Evolutionary conservation across 2,329 filamentous ascomycete species (phyloP).

Genomic region (Proliferodiscus dingleyae): DNA sequence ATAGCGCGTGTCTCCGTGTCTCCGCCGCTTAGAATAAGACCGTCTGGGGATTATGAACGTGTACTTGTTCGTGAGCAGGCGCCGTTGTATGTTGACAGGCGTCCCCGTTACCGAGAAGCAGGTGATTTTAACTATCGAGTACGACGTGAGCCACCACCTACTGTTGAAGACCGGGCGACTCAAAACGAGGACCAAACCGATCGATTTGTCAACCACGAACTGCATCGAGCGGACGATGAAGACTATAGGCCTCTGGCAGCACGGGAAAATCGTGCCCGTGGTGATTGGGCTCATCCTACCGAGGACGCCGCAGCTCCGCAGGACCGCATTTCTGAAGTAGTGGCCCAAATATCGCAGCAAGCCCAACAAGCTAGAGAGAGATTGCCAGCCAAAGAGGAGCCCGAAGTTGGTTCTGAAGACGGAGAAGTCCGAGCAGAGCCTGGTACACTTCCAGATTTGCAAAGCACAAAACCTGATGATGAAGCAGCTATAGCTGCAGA

Average conservation of each 20-base stretch:
- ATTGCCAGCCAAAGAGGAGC: conserved; percentile 16
- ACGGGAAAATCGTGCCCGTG: conserved; percentile 1
- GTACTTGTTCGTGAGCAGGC: conserved; percentile 17
- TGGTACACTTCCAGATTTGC: conserved; percentile 6
- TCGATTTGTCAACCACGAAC: conserved; percentile 14
- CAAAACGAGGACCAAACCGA: conserved; percentile 8
- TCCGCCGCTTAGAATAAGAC: conserved; percentile 7
- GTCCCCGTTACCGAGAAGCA: conserved; percentile 17
- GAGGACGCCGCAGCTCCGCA: conserved; percentile 20
- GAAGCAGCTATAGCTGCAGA: conserved; percentile 35
- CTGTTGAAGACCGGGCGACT: conserved; percentile 17
- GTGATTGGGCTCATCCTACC: conserved; percentile 4
- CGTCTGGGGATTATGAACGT: conserved; percentile 14
- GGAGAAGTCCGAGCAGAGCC: conserved; percentile 31
- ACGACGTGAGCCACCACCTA: conserved; percentile 15
- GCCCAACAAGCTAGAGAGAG: conserved; percentile 22
- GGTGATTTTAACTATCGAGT: conserved; percentile 17
- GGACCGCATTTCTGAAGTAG: conserved; percentile 25
- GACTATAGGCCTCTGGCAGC: neutral
- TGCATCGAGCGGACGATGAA: conserved; percentile 15
- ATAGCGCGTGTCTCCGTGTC: conserved; percentile 12
- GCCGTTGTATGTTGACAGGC: conserved; percentile 15
- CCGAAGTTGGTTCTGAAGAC: conserved; percentile 34
- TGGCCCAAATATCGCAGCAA: conserved; percentile 27
- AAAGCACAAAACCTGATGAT: conserved; percentile 9